A percentile compares a stretch with the other conserved stretches of the same genome.
Conservation (phyloP, 306 rosid genomes). For the Elaeagnus macrophylla region DNA sequence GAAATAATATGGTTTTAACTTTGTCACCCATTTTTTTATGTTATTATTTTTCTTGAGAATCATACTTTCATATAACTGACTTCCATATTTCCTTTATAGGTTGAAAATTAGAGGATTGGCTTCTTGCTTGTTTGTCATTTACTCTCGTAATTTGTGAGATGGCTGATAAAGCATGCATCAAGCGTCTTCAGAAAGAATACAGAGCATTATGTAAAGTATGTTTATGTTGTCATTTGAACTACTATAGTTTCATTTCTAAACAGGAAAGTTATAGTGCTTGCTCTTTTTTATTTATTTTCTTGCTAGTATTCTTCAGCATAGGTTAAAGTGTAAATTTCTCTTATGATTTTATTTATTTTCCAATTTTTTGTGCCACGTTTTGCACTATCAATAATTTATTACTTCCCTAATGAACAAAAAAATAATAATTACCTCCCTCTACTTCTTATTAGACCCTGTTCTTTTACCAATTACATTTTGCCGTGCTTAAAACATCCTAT, state of each 20-base stretch:
- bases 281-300: background rate
- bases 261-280: background rate
- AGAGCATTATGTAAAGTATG: slow-evolving; percentile 94
- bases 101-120: background rate
- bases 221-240: background rate
- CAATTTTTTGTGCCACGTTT: background rate
- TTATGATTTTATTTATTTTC: background rate
- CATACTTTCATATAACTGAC: too few species aligned
- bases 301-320: background rate
- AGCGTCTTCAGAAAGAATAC: slow-evolving; percentile 95
- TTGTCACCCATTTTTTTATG: too few species aligned
- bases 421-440: background rate
- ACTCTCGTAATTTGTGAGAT: slow-evolving; percentile 30
- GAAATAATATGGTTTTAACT: too few species aligned
- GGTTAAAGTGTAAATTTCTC: slow-evolving; percentile 4
- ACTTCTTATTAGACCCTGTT: slow-evolving; percentile 4
- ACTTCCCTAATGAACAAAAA: too few species aligned
- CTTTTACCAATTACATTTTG: slow-evolving; percentile 2
- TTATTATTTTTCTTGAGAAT: too few species aligned
- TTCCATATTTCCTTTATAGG: background rate
- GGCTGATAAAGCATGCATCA: slow-evolving; percentile 90
- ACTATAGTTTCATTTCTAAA: background rate
- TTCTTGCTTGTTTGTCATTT: slow-evolving; percentile 15
- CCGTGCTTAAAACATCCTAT: background rate
- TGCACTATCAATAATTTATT: too few species aligned